Conservation (phyloP, 768 basidiomycete genomes). For the Trametes cubensis region DNA sequence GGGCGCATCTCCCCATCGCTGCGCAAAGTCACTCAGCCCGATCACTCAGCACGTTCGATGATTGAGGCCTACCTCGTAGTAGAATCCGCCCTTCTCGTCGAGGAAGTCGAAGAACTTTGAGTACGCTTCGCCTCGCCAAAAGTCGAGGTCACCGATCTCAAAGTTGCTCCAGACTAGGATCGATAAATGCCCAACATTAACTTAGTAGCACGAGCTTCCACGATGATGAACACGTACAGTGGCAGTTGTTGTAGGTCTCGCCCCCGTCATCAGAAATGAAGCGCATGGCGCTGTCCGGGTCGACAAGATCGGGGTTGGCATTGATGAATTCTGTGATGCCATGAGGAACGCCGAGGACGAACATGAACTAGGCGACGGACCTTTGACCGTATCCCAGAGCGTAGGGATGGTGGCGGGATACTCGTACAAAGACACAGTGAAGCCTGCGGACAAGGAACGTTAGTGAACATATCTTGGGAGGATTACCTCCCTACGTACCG, state of each 20-base stretch:
- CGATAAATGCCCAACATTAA: neutral
- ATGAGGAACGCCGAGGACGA: neutral
- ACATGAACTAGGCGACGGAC: conserved; percentile 37
- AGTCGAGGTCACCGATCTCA: conserved; percentile 60
- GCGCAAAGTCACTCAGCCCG: neutral
- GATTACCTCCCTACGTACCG: conserved; percentile 35
- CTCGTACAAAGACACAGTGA: conserved; percentile 76
- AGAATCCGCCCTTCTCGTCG: conserved; percentile 58
- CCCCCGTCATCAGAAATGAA: conserved; percentile 61
- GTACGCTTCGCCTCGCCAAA: conserved; percentile 61
- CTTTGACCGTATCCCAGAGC: conserved; percentile 71
- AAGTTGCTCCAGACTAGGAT: conserved; percentile 63
- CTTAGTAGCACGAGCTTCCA: neutral
- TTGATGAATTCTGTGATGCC: conserved; percentile 48
- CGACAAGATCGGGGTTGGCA: conserved; percentile 49
- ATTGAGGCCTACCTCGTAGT: conserved; percentile 49
- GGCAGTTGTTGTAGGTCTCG: conserved; percentile 59
- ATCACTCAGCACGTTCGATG: neutral
- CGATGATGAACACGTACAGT: conserved; percentile 41
- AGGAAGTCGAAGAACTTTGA: conserved; percentile 59
- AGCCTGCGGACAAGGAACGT: conserved; percentile 42
- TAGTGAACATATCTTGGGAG: neutral
- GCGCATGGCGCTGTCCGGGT: conserved; percentile 53
- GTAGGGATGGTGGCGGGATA: conserved; percentile 75
- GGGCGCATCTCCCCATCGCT: conserved; percentile 94